Base-by-base conservation (phyloP, 2,329 filamentous ascomycete species). In the Bisporella sp. region DNA sequence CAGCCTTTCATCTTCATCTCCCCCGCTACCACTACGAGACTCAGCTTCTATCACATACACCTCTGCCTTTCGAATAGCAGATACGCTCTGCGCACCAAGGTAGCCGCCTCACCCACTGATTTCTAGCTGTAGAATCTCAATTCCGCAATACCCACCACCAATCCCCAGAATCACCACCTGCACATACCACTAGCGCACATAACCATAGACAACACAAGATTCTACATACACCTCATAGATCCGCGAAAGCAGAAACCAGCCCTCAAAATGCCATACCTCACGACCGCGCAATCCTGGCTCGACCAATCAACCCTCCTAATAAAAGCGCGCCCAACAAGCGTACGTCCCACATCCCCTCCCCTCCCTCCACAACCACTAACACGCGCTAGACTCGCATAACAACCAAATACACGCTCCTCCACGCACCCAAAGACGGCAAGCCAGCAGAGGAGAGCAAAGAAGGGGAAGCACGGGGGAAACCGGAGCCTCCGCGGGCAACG, bases 211-310 rank as follows among this genome's bases (percentile, higher is more conserved):
- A 21, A 21, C 21, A 21, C 21, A 21, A 21, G 21, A 21, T 21
- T 21, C 21, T 21, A 21, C 21, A 21, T 21, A 21, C 21, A 21
- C 21, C 21, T 3, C 21, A 21, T 21, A 21, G 21, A 21, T 21
- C 21, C 3, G 21, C 21, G 21, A 21, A 21, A 21, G 21, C 21
- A 21, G 21, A 21, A 21, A 21, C 21, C 21, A 37, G 35, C n/a
- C 35, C 32, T 29, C 62, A 72, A 60, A 51, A 96, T 96, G 91
- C 85, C 87, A 3, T 83, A 87, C 67, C 82, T 95, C 66, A 73
- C 78, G 47, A 90, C 88, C 51, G 87, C 87, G 69, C 85, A 95
- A 70, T 85, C 91, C 72, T 99, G 90, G 87, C 87, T 96, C 59
- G 83, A 86, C 62, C 87, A 96, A 69, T 96, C 92, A 11, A 75